Evolutionary conservation across 805 yeast genomes (phyloP), one percentile per base, ranked within the genome.

Genomic region (Blastobotrys peoriensis): DNA sequence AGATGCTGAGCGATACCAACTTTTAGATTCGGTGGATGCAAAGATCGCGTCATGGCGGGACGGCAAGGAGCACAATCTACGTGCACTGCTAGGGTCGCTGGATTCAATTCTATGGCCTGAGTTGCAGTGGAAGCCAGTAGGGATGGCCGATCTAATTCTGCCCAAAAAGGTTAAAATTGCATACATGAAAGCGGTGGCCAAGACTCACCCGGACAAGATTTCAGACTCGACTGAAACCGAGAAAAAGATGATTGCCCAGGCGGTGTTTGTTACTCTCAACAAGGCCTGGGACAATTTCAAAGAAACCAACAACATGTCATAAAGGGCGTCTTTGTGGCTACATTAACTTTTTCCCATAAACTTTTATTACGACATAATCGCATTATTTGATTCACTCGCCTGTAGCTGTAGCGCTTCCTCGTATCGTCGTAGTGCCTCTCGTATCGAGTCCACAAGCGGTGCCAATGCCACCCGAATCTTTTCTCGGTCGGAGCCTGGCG

Each of bases 251-350:
- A 71, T 91, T 38, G 93, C 97, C 13, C 91, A 89, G 55, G 79
- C 79, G 19, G 91, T 91, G 0, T 93, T 93, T 59, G 83, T 88
- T 33, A 72, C 80, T 0, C 68, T 93, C 49, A 91, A 88, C 62
- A 75, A 79, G 53, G 88, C 97, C 2, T 93, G 99, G 98, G 97
- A 86, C 53, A 65, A 62, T 17, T 88, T 87, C 62, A 84, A 82
- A 56, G 66, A 61, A 34, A 75, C 75, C 45, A 83, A 84, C 58
- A 68, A 66, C 22, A 61, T 77, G 38, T 63, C 47, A 5, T 53
- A 38, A n/a, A n/a, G n/a, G n/a, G n/a, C n/a, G n/a, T n/a, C n/a
- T 18, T n/a, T n/a, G n/a, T n/a, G n/a, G n/a, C n/a, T n/a, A n/a
- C n/a, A n/a, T n/a, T n/a, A n/a, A n/a, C n/a, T n/a, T n/a, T n/a